A percentile compares a stretch with the other conserved stretches of the same genome.
phyloP scores from a whole-genome alignment of 352 stramenopile species.

The Phytophthora citricola region DNA sequence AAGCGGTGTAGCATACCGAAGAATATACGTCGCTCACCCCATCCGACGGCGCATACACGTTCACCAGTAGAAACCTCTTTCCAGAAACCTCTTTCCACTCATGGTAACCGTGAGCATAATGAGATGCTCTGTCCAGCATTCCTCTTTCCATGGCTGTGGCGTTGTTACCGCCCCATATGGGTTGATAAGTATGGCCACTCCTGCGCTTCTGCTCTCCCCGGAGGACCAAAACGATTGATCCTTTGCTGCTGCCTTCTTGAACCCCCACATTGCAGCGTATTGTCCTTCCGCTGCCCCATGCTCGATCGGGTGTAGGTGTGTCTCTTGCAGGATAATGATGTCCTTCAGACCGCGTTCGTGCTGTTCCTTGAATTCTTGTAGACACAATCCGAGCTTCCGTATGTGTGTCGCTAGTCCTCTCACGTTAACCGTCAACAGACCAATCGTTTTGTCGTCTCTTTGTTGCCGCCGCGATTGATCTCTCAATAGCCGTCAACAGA shows the following conservation, averaged over 20 bases:
- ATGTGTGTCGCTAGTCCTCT: conserved; percentile 1
- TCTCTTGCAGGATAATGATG: conserved; percentile 16
- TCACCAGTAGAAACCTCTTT: conserved; percentile 4
- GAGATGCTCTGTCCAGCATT: conserved; percentile 6
- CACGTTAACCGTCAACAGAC: background rate
- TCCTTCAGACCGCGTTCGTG: background rate
- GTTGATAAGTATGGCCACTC: conserved; percentile 17
- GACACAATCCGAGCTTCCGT: background rate
- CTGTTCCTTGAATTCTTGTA: conserved; percentile 15
- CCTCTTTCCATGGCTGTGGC: background rate
- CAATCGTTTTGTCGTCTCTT: conserved; percentile 6
- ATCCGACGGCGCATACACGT: conserved; percentile 6
- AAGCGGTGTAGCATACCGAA: too few relatives aligned
- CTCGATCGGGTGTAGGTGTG: conserved; percentile 1
- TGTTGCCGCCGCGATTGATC: background rate
- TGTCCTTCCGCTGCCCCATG: background rate
- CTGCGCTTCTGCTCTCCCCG: background rate
- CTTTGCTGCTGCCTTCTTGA: background rate
- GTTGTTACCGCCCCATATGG: conserved; percentile 8
- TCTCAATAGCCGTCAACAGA: too few relatives aligned
- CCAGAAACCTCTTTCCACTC: background rate
- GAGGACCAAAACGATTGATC: conserved; percentile 6
- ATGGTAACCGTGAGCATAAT: conserved; percentile 13
- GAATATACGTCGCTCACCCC: background rate
- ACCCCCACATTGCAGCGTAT: conserved; percentile 15